phyloP scores from a whole-genome alignment of 2,329 filamentous ascomycete genomes.

The Pyrenochaeta sp. region DNA sequence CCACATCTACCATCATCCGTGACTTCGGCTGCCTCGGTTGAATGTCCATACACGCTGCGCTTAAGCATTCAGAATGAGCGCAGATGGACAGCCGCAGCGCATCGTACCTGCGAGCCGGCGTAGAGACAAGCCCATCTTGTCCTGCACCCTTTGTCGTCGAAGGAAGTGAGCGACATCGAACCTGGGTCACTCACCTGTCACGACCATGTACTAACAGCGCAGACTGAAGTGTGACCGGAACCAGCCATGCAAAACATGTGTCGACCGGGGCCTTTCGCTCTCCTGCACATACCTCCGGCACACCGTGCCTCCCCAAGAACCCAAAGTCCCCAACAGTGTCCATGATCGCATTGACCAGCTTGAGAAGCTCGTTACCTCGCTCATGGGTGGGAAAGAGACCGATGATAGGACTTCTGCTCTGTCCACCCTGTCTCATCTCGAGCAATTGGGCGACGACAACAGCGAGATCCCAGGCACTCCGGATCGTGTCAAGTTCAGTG shows the following conservation, averaged over 20 bases:
- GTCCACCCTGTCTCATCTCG: slow-evolving; percentile 6
- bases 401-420: slow-evolving; percentile 7
- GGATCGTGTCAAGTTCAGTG: slow-evolving; percentile 39
- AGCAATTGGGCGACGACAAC: slow-evolving; percentile 20
- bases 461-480: slow-evolving; percentile 33
- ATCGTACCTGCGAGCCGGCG: slow-evolving; percentile 39
- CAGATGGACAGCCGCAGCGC: slow-evolving; percentile 25
- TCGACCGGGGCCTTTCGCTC: slow-evolving; percentile 46
- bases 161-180: slow-evolving; percentile 30
- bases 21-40: not conserved
- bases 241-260: slow-evolving; percentile 47
- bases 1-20: not conserved
- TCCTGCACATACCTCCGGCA: slow-evolving; percentile 44
- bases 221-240: slow-evolving; percentile 48
- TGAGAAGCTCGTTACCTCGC: slow-evolving; percentile 45
- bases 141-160: slow-evolving; percentile 39
- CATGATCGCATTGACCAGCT: slow-evolving; percentile 49
- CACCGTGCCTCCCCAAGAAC: slow-evolving; percentile 25
- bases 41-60: not conserved
- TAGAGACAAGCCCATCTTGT: slow-evolving; percentile 43
- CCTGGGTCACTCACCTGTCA: not conserved
- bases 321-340: slow-evolving; percentile 40
- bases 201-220: slow-evolving; percentile 8
- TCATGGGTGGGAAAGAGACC: slow-evolving; percentile 40
- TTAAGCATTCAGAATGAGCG: slow-evolving; percentile 25